These are phyloP conservation scores for Crithidia brevicula DNA, from an alignment of 208 protist species.

Conservation along the genomic window DNA sequence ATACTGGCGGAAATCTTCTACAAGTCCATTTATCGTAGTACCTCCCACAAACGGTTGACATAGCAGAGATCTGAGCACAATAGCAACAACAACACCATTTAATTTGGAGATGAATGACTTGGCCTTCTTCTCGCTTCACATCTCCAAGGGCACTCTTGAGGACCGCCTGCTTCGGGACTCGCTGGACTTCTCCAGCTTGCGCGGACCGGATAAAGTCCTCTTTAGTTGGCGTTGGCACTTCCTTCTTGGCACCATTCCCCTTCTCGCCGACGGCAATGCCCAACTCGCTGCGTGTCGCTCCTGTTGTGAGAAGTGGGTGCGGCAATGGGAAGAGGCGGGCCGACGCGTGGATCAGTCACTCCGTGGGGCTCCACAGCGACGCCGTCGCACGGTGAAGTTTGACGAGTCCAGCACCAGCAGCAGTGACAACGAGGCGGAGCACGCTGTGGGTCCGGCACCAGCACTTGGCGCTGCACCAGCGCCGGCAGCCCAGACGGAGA, in stretches of 20 bases:
- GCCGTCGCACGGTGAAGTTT: constrained; percentile 23
- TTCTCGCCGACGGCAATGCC: not conserved
- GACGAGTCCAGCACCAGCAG: constrained; percentile 32
- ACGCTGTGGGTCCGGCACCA: too few species aligned
- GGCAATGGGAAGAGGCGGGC: constrained; percentile 26
- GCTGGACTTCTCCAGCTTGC: constrained; percentile 27
- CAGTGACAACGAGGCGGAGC: not conserved
- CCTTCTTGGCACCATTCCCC: constrained; percentile 44
- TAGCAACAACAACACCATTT: too few species aligned
- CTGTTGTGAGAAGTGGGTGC: constrained; percentile 12
- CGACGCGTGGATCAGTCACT: constrained; percentile 13
- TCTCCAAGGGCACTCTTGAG: constrained; percentile 6
- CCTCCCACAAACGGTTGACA: too few species aligned
- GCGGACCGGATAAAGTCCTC: constrained; percentile 15
- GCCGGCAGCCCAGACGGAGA: constrained; percentile 28
- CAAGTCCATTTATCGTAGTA: too few species aligned
- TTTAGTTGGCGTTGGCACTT: constrained; percentile 57
- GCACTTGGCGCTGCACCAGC: not conserved
- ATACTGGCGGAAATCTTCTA: too few species aligned
- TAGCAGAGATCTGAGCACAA: too few species aligned
- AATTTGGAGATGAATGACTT: constrained; percentile 67
- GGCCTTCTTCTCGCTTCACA: constrained; percentile 22
- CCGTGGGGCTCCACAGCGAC: constrained; percentile 15
- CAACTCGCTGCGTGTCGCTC: constrained; percentile 1
- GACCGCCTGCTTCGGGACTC: constrained; percentile 40